phyloP scores from a whole-genome alignment of 2,329 filamentous ascomycete genomes.

The Amylocarpus encephaloides region DNA sequence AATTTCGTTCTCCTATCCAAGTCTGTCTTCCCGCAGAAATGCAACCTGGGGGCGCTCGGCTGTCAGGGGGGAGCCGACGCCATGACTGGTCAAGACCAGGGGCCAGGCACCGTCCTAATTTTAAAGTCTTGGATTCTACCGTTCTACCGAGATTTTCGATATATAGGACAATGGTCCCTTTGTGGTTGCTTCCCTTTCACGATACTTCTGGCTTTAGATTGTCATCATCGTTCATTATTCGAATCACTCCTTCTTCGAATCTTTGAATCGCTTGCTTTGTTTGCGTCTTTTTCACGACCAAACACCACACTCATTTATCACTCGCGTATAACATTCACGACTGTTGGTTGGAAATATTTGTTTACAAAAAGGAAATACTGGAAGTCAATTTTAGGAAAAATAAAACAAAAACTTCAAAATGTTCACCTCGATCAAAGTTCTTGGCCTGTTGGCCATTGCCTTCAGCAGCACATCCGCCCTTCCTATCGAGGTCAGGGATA shows the following conservation, averaged over 20 bases:
- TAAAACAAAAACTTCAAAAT: neutral
- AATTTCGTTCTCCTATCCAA: too few species aligned
- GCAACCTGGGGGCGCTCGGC: neutral
- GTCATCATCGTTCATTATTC: neutral
- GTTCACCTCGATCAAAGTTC: conserved; percentile 2
- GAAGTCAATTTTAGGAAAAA: neutral
- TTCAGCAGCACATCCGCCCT: neutral
- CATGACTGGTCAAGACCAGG: neutral
- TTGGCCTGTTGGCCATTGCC: neutral
- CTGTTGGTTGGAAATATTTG: neutral
- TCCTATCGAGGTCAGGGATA: neutral
- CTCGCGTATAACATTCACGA: neutral
- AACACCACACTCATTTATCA: neutral
- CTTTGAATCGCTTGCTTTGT: neutral
- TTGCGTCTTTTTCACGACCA: neutral
- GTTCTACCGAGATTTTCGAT: neutral
- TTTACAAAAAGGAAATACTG: neutral
- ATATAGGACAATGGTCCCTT: neutral
- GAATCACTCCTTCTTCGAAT: conserved; percentile 6
- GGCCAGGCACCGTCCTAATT: neutral
- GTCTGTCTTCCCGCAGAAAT: neutral
- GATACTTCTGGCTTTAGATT: neutral
- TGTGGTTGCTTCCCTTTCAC: neutral
- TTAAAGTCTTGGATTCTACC: neutral
- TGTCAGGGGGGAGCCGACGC: neutral